Base-by-base conservation (phyloP, 331 rosid genomes). In the Arachis monticola region DNA sequence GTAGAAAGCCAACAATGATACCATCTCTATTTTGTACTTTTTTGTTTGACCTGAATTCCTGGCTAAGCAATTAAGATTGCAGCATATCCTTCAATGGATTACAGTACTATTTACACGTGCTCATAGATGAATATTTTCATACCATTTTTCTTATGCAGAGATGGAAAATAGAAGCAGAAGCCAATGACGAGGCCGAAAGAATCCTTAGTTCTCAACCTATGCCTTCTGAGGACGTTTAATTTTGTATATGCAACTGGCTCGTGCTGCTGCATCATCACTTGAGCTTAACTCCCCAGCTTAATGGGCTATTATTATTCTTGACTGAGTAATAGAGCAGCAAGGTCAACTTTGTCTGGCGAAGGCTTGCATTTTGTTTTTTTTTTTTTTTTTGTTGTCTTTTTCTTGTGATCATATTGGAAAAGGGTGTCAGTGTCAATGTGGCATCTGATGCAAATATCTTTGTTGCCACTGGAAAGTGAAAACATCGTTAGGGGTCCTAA, bases 181-280 rank as follows among this genome's bases (percentile, higher is more conserved):
- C 96, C 61, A 92, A 92, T 46, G 97, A 92, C 31, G 97, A 92
- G 81, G 97, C 97, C 5, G 97, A 92, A 87, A 90, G 97, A 76
- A 91, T 92, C 67, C 89, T 92, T 69, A 86, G 87, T 64, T 88
- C 93, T 53, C 91, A 88, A 79, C 64, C 96, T 30, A 64, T 87
- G 68, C 81, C 94, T 17, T 65, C 80, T 9, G 91, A 89, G 57
- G 83, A 86, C 75, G 75, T 69, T 47, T 88, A 81, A 75, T 46
- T 76, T 63, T 41, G 17, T 69, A 66, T 57, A 60, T 12, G 71
- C 70, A 70, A 57, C 45, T 64, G 48, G n/a, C 60, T 65, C 1
- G 40, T 41, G 6, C 75, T 8, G 2, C 53, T 30, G 73, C 73
- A 70, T 70, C 66, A 58, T 58, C 50, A 51, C 66, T 13, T 72